Conservation (phyloP, 345 rosid species). For the Hirschfeldia incana region DNA sequence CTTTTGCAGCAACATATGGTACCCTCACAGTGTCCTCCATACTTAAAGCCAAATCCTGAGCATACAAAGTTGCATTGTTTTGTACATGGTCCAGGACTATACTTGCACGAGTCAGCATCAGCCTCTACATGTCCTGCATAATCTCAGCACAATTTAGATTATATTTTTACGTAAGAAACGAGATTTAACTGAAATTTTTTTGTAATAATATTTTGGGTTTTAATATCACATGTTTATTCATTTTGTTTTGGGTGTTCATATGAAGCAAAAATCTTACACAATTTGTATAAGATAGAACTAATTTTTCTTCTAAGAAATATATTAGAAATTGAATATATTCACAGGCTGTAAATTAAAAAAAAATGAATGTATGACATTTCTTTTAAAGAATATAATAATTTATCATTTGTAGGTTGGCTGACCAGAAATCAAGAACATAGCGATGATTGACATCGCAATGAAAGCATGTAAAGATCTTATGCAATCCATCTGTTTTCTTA, state of each 20-base stretch:
- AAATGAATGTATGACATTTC: neutral
- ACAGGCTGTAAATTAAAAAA: neutral
- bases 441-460: neutral
- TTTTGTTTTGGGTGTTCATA: neutral
- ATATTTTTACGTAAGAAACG: neutral
- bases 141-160: neutral
- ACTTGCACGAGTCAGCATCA: neutral
- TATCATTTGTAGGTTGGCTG: neutral
- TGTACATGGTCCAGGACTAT: slow-evolving; percentile 1
- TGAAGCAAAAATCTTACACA: neutral
- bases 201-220: neutral
- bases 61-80: neutral
- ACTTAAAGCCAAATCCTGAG: neutral
- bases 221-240: neutral
- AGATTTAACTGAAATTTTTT: neutral
- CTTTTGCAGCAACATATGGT: slow-evolving; percentile 4
- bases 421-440: neutral
- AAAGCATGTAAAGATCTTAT: neutral
- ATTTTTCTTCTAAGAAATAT: neutral
- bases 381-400: neutral
- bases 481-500: neutral
- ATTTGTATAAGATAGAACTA: neutral
- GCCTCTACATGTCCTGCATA: neutral
- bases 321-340: neutral
- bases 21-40: neutral